Base-by-base conservation (phyloP, 169 alveolate genomes). In the Cryptosporidium baileyi region DNA sequence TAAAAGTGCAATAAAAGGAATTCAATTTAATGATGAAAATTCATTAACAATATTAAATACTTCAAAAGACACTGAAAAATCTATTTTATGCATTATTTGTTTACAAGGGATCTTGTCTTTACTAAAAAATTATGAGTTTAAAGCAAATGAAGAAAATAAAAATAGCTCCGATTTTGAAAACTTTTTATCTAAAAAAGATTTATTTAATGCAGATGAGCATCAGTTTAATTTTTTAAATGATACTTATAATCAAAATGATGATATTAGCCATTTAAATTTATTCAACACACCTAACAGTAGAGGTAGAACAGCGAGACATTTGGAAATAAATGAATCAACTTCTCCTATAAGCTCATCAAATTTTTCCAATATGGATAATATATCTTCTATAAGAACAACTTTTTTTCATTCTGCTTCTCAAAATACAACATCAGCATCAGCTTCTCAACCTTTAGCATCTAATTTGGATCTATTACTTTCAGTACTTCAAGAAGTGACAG, bases 361-460 rank as follows among this genome's bases (percentile, higher is more conserved):
- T 22, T 54, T 9, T 44, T 26, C 67, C 1, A 74, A 51, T 15
- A 7, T 57, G 19, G 85, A 54, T 1, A 36, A 74, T 74, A 19
- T 51, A n/a, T 74, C 85, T 4, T 52, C 85, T 13, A 26, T 54
- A 40, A 74, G 57, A 38, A 57, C 85, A 5, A 22, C 49, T 15
- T 7, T 17, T 24, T 74, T 54, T 15, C 61, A 67, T 5, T 74
- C 85, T 36, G n/a, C 54, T 13, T 51, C 26, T 36, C 34, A 57
- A 24, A 57, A 30, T 24, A 54, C 67, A 41, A 57, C 34, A 1
- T 74, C 85, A 40, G 63, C 49, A 51, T 74, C 85, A 51, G 85
- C 85, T 32, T 51, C 85, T n/a, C 85, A 74, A 6, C 85, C 85
- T 3, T 26, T 74, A 4, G 85, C 85, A 22, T 51, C 85, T 4